Conservation (phyloP, 306 rosid genomes). For the Cercis canadensis region DNA sequence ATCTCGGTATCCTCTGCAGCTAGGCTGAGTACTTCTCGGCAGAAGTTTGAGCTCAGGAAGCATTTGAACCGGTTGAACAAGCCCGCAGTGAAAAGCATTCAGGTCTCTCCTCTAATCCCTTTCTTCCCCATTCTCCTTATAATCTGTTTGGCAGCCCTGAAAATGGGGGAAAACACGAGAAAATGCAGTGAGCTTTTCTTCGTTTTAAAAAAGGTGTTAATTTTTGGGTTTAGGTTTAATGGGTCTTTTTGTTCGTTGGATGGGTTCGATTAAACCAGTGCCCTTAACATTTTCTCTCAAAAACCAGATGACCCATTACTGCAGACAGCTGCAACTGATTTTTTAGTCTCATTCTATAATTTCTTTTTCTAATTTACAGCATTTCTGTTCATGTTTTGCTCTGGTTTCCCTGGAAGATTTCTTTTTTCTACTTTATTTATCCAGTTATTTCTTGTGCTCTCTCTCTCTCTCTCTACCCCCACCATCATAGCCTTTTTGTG, state of each 20-base stretch:
- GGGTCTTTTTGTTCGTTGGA: background rate
- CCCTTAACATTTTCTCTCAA: conserved; percentile 11
- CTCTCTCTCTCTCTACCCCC: background rate
- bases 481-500: conserved; percentile 37
- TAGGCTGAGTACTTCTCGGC: conserved; percentile 67
- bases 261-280: background rate
- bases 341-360: background rate
- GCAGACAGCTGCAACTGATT: background rate
- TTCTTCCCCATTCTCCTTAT: background rate
- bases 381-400: conserved; percentile 27
- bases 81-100: conserved; percentile 75
- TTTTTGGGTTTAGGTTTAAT: background rate
- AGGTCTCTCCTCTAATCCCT: conserved; percentile 48
- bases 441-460: background rate
- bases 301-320: conserved; percentile 22
- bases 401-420: conserved; percentile 5
- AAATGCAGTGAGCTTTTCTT: background rate
- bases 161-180: conserved; percentile 21
- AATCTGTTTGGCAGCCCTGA: conserved; percentile 33
- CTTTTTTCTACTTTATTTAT: background rate
- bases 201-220: background rate
- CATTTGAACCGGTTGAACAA: conserved; percentile 92
- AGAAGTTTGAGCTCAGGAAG: conserved; percentile 76
- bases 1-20: conserved; percentile 65
- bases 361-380: conserved; percentile 5